Conservation (phyloP, 2,329 filamentous ascomycete genomes). For the Ophiostoma angusticollis region DNA sequence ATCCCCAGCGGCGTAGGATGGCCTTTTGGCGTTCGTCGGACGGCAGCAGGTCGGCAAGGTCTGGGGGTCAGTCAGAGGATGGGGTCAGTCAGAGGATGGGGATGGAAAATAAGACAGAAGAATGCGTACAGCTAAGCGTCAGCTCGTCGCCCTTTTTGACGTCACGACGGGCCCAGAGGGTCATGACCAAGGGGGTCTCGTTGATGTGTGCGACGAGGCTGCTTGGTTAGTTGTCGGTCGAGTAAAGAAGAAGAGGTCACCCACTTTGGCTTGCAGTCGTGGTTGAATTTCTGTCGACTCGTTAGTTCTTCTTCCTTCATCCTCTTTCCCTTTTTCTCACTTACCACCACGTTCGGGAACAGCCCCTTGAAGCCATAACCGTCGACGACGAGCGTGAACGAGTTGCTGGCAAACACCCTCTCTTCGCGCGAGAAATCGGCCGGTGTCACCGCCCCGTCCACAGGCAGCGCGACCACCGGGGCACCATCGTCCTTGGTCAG, state of each 20-base stretch:
- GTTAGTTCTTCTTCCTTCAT: too few relatives aligned
- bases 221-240: background rate
- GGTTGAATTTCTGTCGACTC: slow-evolving; percentile 16
- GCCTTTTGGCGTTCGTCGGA: slow-evolving; percentile 11
- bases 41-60: slow-evolving; percentile 13
- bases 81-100: background rate
- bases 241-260: background rate
- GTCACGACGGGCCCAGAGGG: slow-evolving; percentile 15
- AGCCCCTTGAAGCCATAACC: slow-evolving; percentile 15
- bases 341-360: slow-evolving; percentile 11
- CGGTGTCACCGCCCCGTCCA: too few relatives aligned
- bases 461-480: too few relatives aligned
- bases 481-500: background rate
- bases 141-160: slow-evolving; percentile 19
- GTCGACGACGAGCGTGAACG: slow-evolving; percentile 19
- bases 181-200: slow-evolving; percentile 15
- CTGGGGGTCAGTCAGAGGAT: slow-evolving; percentile 7
- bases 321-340: too few relatives aligned
- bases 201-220: slow-evolving; percentile 17
- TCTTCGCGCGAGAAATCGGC: slow-evolving; percentile 18
- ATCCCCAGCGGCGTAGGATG: slow-evolving; percentile 17
- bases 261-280: slow-evolving; percentile 18
- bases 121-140: slow-evolving; percentile 19
- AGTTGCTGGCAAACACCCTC: slow-evolving; percentile 22
- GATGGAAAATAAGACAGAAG: background rate